These are phyloP conservation scores for Globisporangium rhizosaccharum DNA, from an alignment of 352 stramenopile species.

Conservation along the genomic window DNA sequence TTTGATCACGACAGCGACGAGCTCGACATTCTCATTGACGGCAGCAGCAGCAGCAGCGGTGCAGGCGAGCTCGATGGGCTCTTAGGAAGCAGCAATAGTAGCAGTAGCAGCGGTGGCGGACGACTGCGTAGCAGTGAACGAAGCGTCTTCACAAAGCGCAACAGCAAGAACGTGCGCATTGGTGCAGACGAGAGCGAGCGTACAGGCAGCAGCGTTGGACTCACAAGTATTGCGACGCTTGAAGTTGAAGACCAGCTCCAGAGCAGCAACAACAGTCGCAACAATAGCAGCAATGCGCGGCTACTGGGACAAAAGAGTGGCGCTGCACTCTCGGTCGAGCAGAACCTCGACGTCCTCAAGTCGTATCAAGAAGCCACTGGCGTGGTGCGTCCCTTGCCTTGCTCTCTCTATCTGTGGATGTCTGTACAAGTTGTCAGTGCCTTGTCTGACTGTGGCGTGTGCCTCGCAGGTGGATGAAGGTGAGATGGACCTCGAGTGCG, in stretches of 20 bases:
- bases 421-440: slow-evolving; percentile 4
- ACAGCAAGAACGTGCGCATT: slow-evolving; percentile 9
- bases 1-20: slow-evolving; percentile 21
- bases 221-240: slow-evolving; percentile 6
- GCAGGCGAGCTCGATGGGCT: slow-evolving; percentile 10
- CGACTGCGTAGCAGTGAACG: slow-evolving; percentile 11
- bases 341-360: slow-evolving; percentile 40
- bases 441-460: slow-evolving; percentile 2
- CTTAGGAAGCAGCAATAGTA: not conserved
- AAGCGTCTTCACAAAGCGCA: slow-evolving; percentile 14
- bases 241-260: slow-evolving; percentile 10
- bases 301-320: slow-evolving; percentile 10
- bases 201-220: not conserved
- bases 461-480: slow-evolving; percentile 41
- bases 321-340: slow-evolving; percentile 11
- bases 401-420: not conserved
- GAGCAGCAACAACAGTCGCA: not conserved
- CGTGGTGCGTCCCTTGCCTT: slow-evolving; percentile 23
- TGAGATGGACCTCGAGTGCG: slow-evolving; percentile 75
- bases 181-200: not conserved
- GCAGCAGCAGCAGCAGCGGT: slow-evolving; percentile 4
- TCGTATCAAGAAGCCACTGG: slow-evolving; percentile 69
- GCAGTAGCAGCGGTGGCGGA: not conserved
- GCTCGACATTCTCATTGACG: slow-evolving; percentile 37
- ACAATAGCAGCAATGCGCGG: slow-evolving; percentile 1